Evolutionary conservation across 1,139 yeast species (phyloP).

Genomic region (Kluyveromyces marxianus): DNA sequence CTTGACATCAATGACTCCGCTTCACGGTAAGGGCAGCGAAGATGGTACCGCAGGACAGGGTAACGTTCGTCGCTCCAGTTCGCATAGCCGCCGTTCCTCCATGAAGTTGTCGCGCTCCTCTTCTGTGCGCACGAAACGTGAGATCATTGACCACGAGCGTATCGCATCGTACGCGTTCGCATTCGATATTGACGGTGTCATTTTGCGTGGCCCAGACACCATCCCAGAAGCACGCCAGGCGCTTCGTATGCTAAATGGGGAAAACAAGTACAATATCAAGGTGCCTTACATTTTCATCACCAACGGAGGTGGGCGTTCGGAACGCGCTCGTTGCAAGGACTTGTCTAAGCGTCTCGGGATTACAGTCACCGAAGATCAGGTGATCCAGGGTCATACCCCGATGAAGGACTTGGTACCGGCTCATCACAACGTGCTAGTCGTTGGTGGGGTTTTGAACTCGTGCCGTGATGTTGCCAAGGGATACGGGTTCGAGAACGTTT

Average conservation of each 20-base stretch:
- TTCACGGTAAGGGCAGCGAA: conserved; percentile 12
- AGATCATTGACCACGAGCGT: conserved; percentile 56
- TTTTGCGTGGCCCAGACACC: conserved; percentile 71
- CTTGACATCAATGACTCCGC: conserved; percentile 21
- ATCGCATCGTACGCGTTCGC: conserved; percentile 82
- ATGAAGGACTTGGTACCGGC: conserved; percentile 67
- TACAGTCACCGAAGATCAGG: conserved; percentile 62
- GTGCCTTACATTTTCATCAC: conserved; percentile 86
- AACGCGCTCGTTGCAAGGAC: conserved; percentile 60
- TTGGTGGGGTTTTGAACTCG: conserved; percentile 81
- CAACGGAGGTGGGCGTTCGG: conserved; percentile 85
- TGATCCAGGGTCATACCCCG: conserved; percentile 86
- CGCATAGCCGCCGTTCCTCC: conserved; percentile 5
- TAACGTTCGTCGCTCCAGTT: conserved; percentile 7
- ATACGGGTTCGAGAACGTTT: conserved; percentile 70
- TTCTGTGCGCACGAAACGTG: conserved; percentile 12
- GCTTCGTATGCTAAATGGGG: conserved; percentile 60
- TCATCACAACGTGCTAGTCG: conserved; percentile 66
- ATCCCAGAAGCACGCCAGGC: conserved; percentile 74
- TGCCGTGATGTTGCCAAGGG: conserved; percentile 72
- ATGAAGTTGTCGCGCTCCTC: conserved; percentile 6
- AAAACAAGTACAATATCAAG: conserved; percentile 66
- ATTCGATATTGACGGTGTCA: conserved; percentile 81
- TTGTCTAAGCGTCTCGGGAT: conserved; percentile 52
- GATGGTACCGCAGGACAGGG: conserved; percentile 10